Evolutionary conservation across 2,329 filamentous ascomycete genomes (phyloP).

Genomic region (Alternaria arborescens): DNA sequence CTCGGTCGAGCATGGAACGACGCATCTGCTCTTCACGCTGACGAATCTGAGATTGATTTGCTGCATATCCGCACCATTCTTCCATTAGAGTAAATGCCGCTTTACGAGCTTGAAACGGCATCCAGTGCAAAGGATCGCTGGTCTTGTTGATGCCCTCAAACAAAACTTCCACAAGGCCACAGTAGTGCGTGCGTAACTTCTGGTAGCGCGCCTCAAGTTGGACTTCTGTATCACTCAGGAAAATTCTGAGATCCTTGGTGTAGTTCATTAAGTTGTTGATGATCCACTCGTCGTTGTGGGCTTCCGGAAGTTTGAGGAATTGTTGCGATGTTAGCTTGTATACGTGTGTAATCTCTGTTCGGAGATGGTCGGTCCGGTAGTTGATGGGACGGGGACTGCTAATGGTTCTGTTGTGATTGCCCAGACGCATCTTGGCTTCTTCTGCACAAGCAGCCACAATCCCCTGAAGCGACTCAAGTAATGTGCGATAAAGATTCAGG

Average conservation of each 20-base stretch:
- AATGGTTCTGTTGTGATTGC: constrained; percentile 78
- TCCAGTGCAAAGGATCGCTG: constrained; percentile 87
- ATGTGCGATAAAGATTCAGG: constrained; percentile 86
- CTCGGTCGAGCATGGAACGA: constrained; percentile 82
- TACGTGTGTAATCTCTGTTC: constrained; percentile 95
- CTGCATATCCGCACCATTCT: constrained; percentile 98
- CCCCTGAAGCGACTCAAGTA: constrained; percentile 88
- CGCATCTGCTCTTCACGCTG: constrained; percentile 87
- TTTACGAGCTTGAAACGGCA: constrained; percentile 95
- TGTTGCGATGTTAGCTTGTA: constrained; percentile 93
- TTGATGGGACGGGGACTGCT: constrained; percentile 80
- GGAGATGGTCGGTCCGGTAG: constrained; percentile 82
- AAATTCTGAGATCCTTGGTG: constrained; percentile 90
- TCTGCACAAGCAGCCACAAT: constrained; percentile 87
- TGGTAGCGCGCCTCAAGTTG: constrained; percentile 96
- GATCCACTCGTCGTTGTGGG: constrained; percentile 89
- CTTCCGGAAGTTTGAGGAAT: constrained; percentile 79
- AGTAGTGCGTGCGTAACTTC: constrained; percentile 90
- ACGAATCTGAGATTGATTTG: constrained; percentile 83
- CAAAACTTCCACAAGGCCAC: constrained; percentile 88
- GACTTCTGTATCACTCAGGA: constrained; percentile 92
- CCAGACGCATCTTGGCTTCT: constrained; percentile 82
- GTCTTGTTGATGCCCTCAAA: constrained; percentile 91
- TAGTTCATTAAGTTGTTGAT: constrained; percentile 88
- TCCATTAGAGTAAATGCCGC: constrained; percentile 98